phyloP scores from a whole-genome alignment of 1,284 basidiomycete species.

The Cutaneotrichosporon mucoides region DNA sequence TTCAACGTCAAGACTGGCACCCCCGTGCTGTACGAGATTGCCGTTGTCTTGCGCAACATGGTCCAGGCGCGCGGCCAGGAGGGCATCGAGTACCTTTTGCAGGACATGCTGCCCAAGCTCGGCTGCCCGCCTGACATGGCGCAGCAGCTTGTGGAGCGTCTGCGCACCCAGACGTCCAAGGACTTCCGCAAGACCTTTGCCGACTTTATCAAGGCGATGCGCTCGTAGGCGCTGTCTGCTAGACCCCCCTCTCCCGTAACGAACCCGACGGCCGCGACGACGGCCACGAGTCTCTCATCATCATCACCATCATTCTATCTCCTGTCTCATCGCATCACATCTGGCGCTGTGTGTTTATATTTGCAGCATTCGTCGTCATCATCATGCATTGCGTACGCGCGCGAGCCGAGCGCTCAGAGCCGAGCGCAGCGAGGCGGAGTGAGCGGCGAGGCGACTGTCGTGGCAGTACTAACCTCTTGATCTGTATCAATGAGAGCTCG shows the following conservation, averaged over 20 bases:
- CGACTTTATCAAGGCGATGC: conserved; percentile 58
- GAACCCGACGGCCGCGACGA: neutral
- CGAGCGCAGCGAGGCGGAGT: too few relatives aligned
- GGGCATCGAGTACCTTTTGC: conserved; percentile 73
- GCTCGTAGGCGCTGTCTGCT: too few relatives aligned
- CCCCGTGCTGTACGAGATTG: conserved; percentile 80
- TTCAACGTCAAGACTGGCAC: conserved; percentile 86
- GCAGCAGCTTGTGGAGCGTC: conserved; percentile 70
- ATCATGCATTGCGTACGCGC: conserved; percentile 5
- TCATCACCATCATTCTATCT: conserved; percentile 3
- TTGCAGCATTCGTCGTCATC: conserved; percentile 7
- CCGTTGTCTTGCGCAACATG: conserved; percentile 74
- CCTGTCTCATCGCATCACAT: conserved; percentile 6
- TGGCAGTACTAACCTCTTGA: too few relatives aligned
- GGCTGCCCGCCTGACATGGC: conserved; percentile 77
- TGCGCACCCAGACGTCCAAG: conserved; percentile 74
- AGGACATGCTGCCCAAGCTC: conserved; percentile 79
- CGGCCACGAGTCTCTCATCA: neutral
- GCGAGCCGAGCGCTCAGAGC: neutral
- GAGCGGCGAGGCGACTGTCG: too few relatives aligned
- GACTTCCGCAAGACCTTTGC: conserved; percentile 84
- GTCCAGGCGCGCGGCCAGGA: conserved; percentile 76
- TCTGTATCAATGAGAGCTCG: too few relatives aligned
- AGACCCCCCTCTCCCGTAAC: neutral
- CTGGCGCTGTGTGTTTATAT: conserved; percentile 3